Percentiles rank a stretch among this genome's conserved stretches.
Evolutionary conservation across 441 rosid genomes (phyloP).

Genomic region (Daphne laureola): DNA sequence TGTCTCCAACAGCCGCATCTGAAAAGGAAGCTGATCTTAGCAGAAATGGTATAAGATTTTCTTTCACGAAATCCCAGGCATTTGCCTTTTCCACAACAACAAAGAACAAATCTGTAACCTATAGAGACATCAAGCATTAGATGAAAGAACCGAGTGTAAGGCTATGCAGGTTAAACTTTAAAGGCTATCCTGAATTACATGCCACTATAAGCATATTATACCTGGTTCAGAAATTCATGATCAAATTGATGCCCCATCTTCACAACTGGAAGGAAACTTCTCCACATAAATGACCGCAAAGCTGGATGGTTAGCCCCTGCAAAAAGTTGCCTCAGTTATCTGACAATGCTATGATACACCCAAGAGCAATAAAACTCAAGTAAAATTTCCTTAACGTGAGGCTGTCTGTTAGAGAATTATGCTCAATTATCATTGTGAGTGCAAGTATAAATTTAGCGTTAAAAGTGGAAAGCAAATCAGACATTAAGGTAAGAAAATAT

Average conservation of each 20-base stretch:
- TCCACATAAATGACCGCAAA: slow-evolving; percentile 58
- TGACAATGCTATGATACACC: too few relatives aligned
- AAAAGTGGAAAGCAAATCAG: too few relatives aligned
- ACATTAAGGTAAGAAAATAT: too few relatives aligned
- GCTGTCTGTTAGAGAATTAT: too few relatives aligned
- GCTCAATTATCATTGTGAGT: too few relatives aligned
- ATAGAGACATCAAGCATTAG: slow-evolving; percentile 21
- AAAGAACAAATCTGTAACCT: slow-evolving; percentile 66
- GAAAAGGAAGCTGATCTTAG: slow-evolving; percentile 56
- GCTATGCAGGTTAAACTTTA: slow-evolving; percentile 5
- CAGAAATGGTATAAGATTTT: slow-evolving; percentile 65
- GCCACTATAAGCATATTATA: slow-evolving; percentile 18
- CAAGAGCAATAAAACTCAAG: too few relatives aligned
- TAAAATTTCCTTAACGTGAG: too few relatives aligned
- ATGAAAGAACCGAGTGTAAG: slow-evolving; percentile 18
- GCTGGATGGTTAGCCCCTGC: slow-evolving; percentile 35
- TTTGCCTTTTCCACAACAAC: slow-evolving; percentile 46
- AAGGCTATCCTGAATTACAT: neutral
- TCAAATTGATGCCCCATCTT: slow-evolving; percentile 56
- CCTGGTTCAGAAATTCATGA: slow-evolving; percentile 68
- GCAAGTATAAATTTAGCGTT: too few relatives aligned
- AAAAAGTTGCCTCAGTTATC: neutral
- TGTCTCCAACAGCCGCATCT: slow-evolving; percentile 40
- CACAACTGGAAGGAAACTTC: slow-evolving; percentile 61
- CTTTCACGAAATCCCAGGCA: slow-evolving; percentile 53